phyloP scores from a whole-genome alignment of 208 protist genomes.

The Trichomonas gallinae region DNA sequence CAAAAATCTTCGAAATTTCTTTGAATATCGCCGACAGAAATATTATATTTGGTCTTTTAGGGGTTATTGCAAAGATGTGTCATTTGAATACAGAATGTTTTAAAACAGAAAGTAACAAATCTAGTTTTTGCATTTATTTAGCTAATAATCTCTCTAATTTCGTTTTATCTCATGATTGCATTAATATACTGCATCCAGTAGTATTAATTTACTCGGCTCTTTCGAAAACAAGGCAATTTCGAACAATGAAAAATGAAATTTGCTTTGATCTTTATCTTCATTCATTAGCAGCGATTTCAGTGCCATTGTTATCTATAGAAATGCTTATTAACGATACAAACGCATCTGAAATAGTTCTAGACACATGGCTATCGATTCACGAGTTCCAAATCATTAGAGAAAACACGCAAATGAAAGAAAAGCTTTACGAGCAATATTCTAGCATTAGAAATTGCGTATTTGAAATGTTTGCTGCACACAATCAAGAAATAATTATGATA shows the following conservation, averaged over 20 bases:
- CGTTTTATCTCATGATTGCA: not conserved
- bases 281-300: not conserved
- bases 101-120: not conserved
- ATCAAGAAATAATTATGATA: not conserved
- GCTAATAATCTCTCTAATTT: not conserved
- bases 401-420: not conserved
- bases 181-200: not conserved
- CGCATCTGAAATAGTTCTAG: not conserved
- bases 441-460: not conserved
- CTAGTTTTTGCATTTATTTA: not conserved
- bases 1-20: not conserved
- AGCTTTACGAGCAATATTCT: not conserved
- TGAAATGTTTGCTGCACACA: not conserved
- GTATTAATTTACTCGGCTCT: not conserved
- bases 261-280: not conserved
- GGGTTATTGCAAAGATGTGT: not conserved
- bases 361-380: not conserved
- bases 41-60: not conserved
- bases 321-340: not conserved
- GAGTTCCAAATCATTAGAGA: not conserved
- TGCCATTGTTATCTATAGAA: not conserved
- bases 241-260: not conserved
- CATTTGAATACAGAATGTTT: not conserved
- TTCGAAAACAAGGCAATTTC: not conserved
- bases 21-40: not conserved